These are phyloP conservation scores for Neurospora sp. DNA, from an alignment of 495 filamentous ascomycete species.

Conservation along the genomic window DNA sequence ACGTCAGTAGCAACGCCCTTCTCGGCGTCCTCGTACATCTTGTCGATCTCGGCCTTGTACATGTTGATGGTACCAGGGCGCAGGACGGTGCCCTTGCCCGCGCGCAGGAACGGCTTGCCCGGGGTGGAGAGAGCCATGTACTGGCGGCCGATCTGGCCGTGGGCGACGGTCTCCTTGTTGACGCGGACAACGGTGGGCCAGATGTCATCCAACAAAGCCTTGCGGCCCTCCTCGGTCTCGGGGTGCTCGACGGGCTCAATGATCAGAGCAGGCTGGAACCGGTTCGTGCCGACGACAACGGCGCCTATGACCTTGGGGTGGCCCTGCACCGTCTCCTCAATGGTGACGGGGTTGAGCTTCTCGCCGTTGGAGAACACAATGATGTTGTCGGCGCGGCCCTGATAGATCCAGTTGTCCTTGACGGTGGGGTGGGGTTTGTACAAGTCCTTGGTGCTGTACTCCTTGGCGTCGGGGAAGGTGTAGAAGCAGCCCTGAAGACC, in stretches of 20 bases:
- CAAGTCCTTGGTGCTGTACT: slow-evolving; percentile 47
- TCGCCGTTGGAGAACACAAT: slow-evolving; percentile 57
- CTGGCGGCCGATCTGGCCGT: slow-evolving; percentile 32
- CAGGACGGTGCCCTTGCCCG: slow-evolving; percentile 48
- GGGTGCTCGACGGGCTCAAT: slow-evolving; percentile 34
- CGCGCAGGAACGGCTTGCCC: slow-evolving; percentile 41
- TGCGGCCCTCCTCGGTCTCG: slow-evolving; percentile 14
- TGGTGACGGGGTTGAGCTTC: slow-evolving; percentile 48
- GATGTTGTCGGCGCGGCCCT: slow-evolving; percentile 48
- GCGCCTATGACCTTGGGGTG: slow-evolving; percentile 40
- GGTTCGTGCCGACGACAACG: slow-evolving; percentile 38
- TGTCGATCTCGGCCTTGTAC: slow-evolving; percentile 45
- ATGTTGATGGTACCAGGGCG: slow-evolving; percentile 34
- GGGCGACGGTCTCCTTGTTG: slow-evolving; percentile 37
- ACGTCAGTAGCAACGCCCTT: not conserved
- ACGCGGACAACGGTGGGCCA: slow-evolving; percentile 34
- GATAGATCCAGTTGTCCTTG: slow-evolving; percentile 39
- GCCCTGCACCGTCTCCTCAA: slow-evolving; percentile 36
- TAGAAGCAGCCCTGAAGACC: slow-evolving; percentile 40
- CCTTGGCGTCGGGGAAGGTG: slow-evolving; percentile 40
- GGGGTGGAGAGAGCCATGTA: slow-evolving; percentile 34
- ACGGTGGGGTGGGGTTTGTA: slow-evolving; percentile 41
- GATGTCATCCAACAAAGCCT: slow-evolving; percentile 25
- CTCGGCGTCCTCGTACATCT: slow-evolving; percentile 29
- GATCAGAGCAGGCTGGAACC: slow-evolving; percentile 43